phyloP scores from a whole-genome alignment of 371 early-diverging fungal species.

The Racocetra persica region DNA sequence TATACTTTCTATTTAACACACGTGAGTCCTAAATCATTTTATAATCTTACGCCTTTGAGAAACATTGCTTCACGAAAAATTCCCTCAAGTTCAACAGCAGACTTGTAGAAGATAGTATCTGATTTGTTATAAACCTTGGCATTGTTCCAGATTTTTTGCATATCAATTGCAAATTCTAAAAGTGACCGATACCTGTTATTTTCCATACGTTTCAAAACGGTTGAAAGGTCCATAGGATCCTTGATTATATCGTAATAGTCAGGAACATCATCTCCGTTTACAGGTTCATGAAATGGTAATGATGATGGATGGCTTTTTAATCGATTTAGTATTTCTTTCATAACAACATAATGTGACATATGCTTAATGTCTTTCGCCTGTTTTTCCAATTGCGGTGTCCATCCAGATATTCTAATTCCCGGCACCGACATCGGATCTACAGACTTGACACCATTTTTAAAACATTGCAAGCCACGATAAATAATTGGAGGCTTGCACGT shows the following conservation, averaged over 20 bases:
- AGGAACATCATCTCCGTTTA: slow-evolving; percentile 89
- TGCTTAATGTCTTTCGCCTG: slow-evolving; percentile 43
- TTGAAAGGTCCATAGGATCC: slow-evolving; percentile 97
- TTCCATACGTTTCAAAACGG: slow-evolving; percentile 78
- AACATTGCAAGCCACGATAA: slow-evolving; percentile 79
- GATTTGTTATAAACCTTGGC: slow-evolving; percentile 86
- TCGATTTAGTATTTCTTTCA: slow-evolving; percentile 63
- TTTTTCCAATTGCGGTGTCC: slow-evolving; percentile 88
- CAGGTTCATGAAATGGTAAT: slow-evolving; percentile 99
- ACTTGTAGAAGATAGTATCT: slow-evolving; percentile 80
- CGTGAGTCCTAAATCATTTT: neutral
- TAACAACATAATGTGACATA: slow-evolving; percentile 38
- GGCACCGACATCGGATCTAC: slow-evolving; percentile 69
- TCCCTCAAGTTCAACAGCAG: slow-evolving; percentile 76
- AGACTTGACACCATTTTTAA: slow-evolving; percentile 62
- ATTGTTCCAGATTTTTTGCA: slow-evolving; percentile 85
- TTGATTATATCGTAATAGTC: slow-evolving; percentile 98
- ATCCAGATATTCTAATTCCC: slow-evolving; percentile 88
- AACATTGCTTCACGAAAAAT: slow-evolving; percentile 69
- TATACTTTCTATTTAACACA: too few relatives aligned
- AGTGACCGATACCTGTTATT: slow-evolving; percentile 74
- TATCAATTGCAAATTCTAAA: slow-evolving; percentile 80
- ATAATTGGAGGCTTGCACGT: slow-evolving; percentile 77
- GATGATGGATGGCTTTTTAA: slow-evolving; percentile 81
- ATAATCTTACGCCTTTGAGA: slow-evolving; percentile 4